A percentile compares a stretch with the other conserved stretches of the same genome.
These are phyloP conservation scores for Penicillium argentinense DNA, from an alignment of 495 filamentous ascomycete species.

Conservation along the genomic window DNA sequence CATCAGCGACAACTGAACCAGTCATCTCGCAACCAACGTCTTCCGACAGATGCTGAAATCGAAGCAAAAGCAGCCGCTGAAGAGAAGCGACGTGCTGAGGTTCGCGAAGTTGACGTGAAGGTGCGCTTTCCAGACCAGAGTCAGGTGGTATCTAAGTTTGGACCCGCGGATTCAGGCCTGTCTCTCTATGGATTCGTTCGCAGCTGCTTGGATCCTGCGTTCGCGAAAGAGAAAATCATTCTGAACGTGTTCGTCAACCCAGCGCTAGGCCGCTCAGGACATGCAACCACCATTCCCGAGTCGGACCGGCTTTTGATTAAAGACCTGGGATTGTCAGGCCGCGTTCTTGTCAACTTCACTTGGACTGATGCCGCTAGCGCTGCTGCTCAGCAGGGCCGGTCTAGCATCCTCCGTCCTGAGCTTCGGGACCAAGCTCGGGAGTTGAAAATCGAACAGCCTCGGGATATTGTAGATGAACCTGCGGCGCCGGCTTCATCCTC, in stretches of 20 bases:
- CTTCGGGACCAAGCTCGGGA: conserved; percentile 65
- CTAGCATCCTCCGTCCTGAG: conserved; percentile 62
- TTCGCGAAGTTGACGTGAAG: conserved; percentile 71
- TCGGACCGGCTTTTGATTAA: conserved; percentile 62
- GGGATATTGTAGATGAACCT: conserved; percentile 39
- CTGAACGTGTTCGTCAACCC: conserved; percentile 41
- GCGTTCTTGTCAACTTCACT: conserved; percentile 72
- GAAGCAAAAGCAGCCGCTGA: conserved; percentile 48
- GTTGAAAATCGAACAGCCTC: conserved; percentile 56
- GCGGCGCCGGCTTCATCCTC: conserved; percentile 32
- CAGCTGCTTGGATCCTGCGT: conserved; percentile 34
- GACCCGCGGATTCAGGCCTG: conserved; percentile 59
- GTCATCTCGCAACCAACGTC: conserved; percentile 63
- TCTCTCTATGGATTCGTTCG: conserved; percentile 68
- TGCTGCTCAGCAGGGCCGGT: conserved; percentile 35
- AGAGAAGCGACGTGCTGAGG: conserved; percentile 58
- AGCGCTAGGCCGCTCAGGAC: conserved; percentile 16
- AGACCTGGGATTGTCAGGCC: conserved; percentile 65
- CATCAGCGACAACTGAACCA: conserved; percentile 72
- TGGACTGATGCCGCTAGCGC: conserved; percentile 65
- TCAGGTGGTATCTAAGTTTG: conserved; percentile 64
- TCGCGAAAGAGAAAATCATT: conserved; percentile 46
- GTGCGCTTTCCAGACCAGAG: conserved; percentile 86
- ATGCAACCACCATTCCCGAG: conserved; percentile 44
- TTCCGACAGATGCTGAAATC: conserved; percentile 51